These are phyloP conservation scores for Oryza meyeriana DNA, from an alignment of 176 grass and related monocot species.

Conservation along the genomic window DNA sequence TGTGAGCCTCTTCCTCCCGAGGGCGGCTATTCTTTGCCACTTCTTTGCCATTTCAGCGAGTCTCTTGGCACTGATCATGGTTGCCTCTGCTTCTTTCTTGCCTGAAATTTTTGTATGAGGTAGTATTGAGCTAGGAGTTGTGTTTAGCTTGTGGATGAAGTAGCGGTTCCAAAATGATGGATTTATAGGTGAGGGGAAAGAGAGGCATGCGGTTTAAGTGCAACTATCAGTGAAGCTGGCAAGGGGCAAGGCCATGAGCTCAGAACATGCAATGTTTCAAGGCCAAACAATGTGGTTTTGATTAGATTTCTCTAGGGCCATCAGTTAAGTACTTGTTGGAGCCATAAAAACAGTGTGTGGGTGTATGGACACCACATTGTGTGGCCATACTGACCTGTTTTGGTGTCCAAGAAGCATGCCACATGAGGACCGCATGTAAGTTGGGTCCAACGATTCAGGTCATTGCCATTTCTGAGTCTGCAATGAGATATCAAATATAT, in stretches of 20 bases:
- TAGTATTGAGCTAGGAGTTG: not conserved
- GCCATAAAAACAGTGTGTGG: not conserved
- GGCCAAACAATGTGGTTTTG: constrained; percentile 3
- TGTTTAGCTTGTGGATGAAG: constrained; percentile 20
- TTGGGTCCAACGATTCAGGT: constrained; percentile 3
- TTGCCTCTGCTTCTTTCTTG: not conserved
- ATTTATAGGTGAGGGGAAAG: constrained; percentile 25
- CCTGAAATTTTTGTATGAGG: not conserved
- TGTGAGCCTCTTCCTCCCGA: constrained; percentile 33
- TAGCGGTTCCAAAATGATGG: not conserved
- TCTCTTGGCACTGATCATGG: constrained; percentile 52
- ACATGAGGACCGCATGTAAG: not conserved
- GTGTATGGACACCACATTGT: not conserved
- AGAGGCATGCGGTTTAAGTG: not conserved
- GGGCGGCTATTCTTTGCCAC: constrained; percentile 50
- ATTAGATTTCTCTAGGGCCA: constrained; percentile 21
- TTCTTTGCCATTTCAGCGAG: constrained; percentile 51
- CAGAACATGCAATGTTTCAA: constrained; percentile 29
- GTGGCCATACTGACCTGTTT: not conserved
- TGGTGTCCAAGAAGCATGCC: not conserved
- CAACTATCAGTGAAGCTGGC: constrained; percentile 6
- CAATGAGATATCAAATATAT: not conserved
- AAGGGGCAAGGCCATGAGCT: constrained; percentile 34
- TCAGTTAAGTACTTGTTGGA: not conserved
- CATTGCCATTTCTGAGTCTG: not conserved